Base-by-base conservation (phyloP, 495 filamentous ascomycete species). In the Clavariopsis aquatica region DNA sequence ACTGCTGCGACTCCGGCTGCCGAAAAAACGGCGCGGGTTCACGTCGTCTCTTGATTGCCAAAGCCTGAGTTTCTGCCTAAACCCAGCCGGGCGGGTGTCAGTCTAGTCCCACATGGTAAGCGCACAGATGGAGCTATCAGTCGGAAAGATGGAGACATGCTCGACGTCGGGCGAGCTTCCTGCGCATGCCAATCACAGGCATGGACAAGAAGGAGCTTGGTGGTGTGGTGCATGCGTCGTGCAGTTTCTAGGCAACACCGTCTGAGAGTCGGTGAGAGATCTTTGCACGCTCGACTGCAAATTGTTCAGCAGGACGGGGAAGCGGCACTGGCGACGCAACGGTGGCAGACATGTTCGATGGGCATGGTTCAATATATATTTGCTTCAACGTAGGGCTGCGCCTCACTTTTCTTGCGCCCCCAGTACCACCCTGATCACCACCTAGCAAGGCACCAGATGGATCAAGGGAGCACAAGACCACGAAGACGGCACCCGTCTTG, bases 371-470 rank as follows among this genome's bases (percentile, higher is more conserved):
- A 66, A 66, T 55, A 23, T 54, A 15, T 36, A n/a, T 19, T 34
- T 8, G 26, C 7, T 34, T 36, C 26, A 41, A 57, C 46, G 28
- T 19, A 60, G 52, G 65, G 65, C 65, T 68, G 65, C 60, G 59
- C 65, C 65, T 68, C 65, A 68, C 60, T 68, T 56, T 60, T 17
- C 12, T 36, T 27, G 64, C 58, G 52, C 52, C 53, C 62, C 49
- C 23, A 60, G 57, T 61, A 57, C 57, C 64, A 29, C 58, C 64
- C 58, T 62, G 55, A 41, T 60, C 36, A 49, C 56, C 63, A 23
- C 20, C 2, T 20, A 8, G 24, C 41, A 43, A 60, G 63, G 63
- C 62, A 49, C 54, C 45, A 53, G 28, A 28, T 8, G 24, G 19
- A 41, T 20, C 51, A 53, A 17, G 23, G 26, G 28, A 31, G 9